Conservation (phyloP, 1,284 basidiomycete species). For the Lentinus polychrous region DNA sequence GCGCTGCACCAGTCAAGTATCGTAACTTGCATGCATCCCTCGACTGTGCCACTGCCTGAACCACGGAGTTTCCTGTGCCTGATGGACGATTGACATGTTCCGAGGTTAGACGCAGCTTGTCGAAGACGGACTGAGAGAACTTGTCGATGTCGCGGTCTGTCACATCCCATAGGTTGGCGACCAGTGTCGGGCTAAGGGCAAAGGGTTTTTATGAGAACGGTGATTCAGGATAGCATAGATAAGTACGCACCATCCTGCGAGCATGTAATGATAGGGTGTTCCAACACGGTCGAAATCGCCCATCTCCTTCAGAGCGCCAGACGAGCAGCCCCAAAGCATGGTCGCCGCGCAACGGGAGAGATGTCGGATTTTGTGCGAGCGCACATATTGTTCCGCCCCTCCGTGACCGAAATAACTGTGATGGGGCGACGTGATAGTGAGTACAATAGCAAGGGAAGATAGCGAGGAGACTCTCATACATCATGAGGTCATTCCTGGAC, state of each 20-base stretch:
- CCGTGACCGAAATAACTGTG: slow-evolving; percentile 94
- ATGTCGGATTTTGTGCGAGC: slow-evolving; percentile 78
- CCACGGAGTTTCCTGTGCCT: slow-evolving; percentile 39
- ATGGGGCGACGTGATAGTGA: background rate
- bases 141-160: slow-evolving; percentile 97
- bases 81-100: slow-evolving; percentile 25
- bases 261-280: slow-evolving; percentile 90
- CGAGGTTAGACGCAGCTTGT: slow-evolving; percentile 56
- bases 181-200: slow-evolving; percentile 70
- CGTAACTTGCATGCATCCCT: slow-evolving; percentile 82
- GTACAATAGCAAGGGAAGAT: background rate
- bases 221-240: background rate
- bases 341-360: slow-evolving; percentile 82
- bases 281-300: slow-evolving; percentile 91
- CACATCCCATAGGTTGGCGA: slow-evolving; percentile 97
- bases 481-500: slow-evolving; percentile 68
- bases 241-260: slow-evolving; percentile 86
- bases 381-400: slow-evolving; percentile 91
- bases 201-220: background rate
- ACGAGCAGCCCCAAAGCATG: slow-evolving; percentile 99
- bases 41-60: slow-evolving; percentile 76
- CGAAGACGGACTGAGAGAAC: slow-evolving; percentile 81
- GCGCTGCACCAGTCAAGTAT: slow-evolving; percentile 94
- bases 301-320: slow-evolving; percentile 81
- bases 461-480: slow-evolving; percentile 55